A percentile compares a stretch with the other conserved stretches of the same genome.
Conservation (phyloP, 176 grass and related monocot species). For the Avena sativa region DNA sequence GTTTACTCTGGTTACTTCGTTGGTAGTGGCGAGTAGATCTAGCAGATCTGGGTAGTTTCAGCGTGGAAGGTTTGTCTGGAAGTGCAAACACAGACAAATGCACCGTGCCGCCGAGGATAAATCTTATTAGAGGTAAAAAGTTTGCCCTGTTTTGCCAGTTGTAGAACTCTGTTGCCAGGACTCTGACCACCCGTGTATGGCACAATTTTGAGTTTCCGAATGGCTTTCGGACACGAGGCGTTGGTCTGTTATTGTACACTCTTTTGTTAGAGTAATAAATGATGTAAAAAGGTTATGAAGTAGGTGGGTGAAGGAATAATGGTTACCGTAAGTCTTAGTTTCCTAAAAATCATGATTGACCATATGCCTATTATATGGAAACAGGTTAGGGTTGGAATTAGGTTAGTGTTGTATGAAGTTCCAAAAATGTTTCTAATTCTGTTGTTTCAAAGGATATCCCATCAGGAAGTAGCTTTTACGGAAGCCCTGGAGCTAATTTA, state of each 20-base stretch:
- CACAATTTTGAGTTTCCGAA: background rate
- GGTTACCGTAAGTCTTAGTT: background rate
- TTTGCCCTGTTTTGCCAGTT: background rate
- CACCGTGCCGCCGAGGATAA: too few species aligned
- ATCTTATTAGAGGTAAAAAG: background rate
- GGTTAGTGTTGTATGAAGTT: background rate
- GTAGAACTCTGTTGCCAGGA: background rate
- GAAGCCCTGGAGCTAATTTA: constrained; percentile 1
- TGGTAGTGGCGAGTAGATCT: constrained; percentile 20
- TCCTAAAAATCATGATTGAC: background rate
- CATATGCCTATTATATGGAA: background rate
- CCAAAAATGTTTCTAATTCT: background rate
- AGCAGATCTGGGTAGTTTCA: constrained; percentile 39
- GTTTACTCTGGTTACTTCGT: background rate
- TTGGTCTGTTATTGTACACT: background rate
- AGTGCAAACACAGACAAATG: background rate
- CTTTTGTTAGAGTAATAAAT: constrained; percentile 7
- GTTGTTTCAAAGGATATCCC: background rate
- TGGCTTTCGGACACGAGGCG: background rate
- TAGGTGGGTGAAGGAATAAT: background rate
- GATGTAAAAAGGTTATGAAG: background rate
- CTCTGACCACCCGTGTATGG: too few species aligned
- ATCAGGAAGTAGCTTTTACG: background rate
- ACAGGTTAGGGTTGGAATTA: background rate
- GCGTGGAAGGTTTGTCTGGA: background rate